Evolutionary conservation across 768 basidiomycete genomes (phyloP).

Genomic region (Neoboletus magnificus): DNA sequence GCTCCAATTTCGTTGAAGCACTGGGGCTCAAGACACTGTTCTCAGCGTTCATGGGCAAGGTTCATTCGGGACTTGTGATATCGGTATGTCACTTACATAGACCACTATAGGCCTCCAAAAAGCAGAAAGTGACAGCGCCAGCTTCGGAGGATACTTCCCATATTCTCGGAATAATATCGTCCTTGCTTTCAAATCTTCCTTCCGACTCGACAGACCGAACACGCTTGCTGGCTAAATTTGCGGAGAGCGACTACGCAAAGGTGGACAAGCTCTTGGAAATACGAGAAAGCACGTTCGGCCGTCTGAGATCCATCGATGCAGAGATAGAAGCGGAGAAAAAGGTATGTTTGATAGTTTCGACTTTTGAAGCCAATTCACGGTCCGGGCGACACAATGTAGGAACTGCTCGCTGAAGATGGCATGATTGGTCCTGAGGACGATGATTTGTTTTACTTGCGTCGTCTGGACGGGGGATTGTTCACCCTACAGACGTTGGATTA

Average conservation of each 20-base stretch:
- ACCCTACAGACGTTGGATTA: constrained; percentile 91
- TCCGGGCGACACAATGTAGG: constrained; percentile 33
- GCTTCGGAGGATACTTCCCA: constrained; percentile 84
- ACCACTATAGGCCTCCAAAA: constrained; percentile 49
- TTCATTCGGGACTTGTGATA: constrained; percentile 28
- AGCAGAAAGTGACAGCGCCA: constrained; percentile 54
- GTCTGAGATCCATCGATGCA: constrained; percentile 58
- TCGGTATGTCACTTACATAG: constrained; percentile 9
- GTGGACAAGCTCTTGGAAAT: constrained; percentile 90
- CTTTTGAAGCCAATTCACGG: background rate
- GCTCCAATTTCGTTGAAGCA: constrained; percentile 84
- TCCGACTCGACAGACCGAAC: constrained; percentile 80
- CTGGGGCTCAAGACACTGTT: constrained; percentile 89
- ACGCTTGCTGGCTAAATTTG: constrained; percentile 88
- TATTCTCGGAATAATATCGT: constrained; percentile 82
- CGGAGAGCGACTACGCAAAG: constrained; percentile 91
- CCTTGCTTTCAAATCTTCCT: constrained; percentile 80
- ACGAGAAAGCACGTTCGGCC: constrained; percentile 61
- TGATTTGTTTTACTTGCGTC: constrained; percentile 79
- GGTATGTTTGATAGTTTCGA: constrained; percentile 34
- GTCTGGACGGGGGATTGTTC: constrained; percentile 84
- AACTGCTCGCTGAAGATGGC: constrained; percentile 54
- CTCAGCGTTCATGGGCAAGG: constrained; percentile 92
- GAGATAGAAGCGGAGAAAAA: constrained; percentile 70
- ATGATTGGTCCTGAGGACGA: constrained; percentile 59